A percentile compares a stretch with the other conserved stretches of the same genome.
phyloP scores from a whole-genome alignment of 2,329 filamentous ascomycete species.

The Pseudophaeomoniella oleicola region DNA sequence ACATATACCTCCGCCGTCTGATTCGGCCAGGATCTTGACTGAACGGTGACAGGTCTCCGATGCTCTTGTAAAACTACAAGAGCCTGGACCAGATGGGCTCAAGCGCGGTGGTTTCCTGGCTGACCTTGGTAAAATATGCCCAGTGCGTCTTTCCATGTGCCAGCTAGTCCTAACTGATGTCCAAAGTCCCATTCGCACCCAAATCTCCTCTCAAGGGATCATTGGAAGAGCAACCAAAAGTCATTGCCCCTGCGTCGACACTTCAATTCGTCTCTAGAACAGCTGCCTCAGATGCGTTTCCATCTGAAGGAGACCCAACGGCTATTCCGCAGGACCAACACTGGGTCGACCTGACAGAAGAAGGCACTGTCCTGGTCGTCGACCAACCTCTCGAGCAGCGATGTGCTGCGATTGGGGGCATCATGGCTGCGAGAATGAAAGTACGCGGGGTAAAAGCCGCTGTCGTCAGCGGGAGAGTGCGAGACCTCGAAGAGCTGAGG shows the following conservation, averaged over 20 bases:
- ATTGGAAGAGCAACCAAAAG: constrained; percentile 15
- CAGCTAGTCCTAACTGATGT: constrained; percentile 8
- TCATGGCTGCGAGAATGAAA: constrained; percentile 59
- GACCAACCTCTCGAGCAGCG: constrained; percentile 50
- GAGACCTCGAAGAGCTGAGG: constrained; percentile 49
- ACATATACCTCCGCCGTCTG: background rate
- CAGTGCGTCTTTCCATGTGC: background rate
- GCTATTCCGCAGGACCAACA: constrained; percentile 46
- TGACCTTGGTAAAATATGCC: constrained; percentile 38
- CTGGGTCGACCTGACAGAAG: constrained; percentile 51
- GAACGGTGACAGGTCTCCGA: constrained; percentile 56
- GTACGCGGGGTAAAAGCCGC: constrained; percentile 44
- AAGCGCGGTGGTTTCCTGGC: constrained; percentile 52
- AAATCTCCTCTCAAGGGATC: constrained; percentile 18
- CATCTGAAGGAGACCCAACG: constrained; percentile 15
- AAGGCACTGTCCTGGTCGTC: constrained; percentile 49
- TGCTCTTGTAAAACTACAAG: constrained; percentile 53
- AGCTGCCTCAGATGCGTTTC: constrained; percentile 11
- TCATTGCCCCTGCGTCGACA: constrained; percentile 28
- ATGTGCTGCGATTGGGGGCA: constrained; percentile 62
- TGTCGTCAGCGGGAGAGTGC: constrained; percentile 52
- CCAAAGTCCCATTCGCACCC: constrained; percentile 11
- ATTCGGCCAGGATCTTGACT: too few relatives aligned
- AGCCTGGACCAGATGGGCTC: constrained; percentile 23
- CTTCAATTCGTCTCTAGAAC: constrained; percentile 44